Evolutionary conservation across 352 stramenopile genomes (phyloP).

Genomic region (Globisporangium recalcitrans): DNA sequence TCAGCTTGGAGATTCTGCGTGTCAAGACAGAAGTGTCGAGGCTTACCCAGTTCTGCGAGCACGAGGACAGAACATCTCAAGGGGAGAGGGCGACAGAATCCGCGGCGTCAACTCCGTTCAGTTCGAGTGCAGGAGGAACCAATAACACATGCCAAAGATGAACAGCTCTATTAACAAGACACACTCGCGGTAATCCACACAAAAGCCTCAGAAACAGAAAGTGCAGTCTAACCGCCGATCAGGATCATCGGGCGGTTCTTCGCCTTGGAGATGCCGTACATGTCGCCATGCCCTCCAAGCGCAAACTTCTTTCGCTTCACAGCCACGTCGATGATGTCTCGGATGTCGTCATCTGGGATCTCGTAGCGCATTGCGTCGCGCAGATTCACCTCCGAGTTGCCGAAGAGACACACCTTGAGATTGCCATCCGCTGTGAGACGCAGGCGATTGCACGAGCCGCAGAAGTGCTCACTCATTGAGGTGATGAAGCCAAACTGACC

Average conservation of each 20-base stretch:
- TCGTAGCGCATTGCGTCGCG: constrained; percentile 87
- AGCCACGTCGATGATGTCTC: constrained; percentile 83
- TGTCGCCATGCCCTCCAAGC: constrained; percentile 93
- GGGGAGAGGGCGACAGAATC: background rate
- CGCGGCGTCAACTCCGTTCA: background rate
- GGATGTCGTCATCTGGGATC: constrained; percentile 80
- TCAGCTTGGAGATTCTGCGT: background rate
- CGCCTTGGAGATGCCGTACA: constrained; percentile 87
- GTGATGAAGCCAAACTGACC: constrained; percentile 95
- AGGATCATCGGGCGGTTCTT: constrained; percentile 97
- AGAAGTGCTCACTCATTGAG: constrained; percentile 98
- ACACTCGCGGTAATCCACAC: background rate
- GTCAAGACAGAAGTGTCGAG: background rate
- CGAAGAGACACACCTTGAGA: constrained; percentile 96
- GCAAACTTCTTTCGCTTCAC: constrained; percentile 92
- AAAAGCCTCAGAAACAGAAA: background rate
- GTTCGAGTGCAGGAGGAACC: background rate
- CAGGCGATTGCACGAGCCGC: constrained; percentile 95
- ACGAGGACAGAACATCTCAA: background rate
- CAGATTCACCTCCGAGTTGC: constrained; percentile 90
- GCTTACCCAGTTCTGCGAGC: background rate
- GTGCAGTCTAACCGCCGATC: constrained; percentile 89
- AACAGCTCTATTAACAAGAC: constrained; percentile 14
- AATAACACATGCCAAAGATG: constrained; percentile 7
- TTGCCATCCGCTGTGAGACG: constrained; percentile 95